A percentile compares a stretch with the other conserved stretches of the same genome.
Conservation (phyloP, 2,329 filamentous ascomycete genomes). For the Cordyceps cicadae region DNA sequence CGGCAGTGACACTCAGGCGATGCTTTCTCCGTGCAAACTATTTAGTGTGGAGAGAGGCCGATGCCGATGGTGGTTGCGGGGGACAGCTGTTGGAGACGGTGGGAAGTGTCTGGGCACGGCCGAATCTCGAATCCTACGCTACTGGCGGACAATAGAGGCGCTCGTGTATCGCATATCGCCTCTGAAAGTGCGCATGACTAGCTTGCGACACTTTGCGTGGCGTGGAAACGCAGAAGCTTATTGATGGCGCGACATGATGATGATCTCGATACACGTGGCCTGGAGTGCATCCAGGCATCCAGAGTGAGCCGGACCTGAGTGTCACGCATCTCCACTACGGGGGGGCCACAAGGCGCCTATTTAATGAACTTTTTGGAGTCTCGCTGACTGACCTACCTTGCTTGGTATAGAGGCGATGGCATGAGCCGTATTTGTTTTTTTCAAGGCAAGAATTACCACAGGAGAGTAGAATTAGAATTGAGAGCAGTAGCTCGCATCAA, state of each 20-base stretch:
- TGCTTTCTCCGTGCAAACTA: background rate
- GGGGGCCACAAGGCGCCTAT: background rate
- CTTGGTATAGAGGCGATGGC: background rate
- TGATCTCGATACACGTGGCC: background rate
- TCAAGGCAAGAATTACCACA: background rate
- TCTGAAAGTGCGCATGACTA: background rate
- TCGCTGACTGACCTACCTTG: too few species aligned
- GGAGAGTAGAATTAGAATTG: background rate
- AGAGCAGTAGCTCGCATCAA: background rate
- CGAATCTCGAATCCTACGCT: background rate
- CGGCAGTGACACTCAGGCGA: background rate
- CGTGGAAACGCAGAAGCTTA: background rate
- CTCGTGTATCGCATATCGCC: background rate
- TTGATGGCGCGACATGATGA: too few species aligned
- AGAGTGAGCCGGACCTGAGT: background rate
- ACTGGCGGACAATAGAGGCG: background rate
- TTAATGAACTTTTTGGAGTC: background rate
- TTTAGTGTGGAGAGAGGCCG: background rate
- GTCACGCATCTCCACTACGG: background rate
- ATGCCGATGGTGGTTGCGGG: constrained; percentile 1
- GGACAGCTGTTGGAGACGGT: background rate
- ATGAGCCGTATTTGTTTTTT: background rate
- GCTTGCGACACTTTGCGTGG: background rate
- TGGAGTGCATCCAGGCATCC: background rate
- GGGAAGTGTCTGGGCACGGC: background rate